Percentiles rank a stretch among this genome's conserved stretches.
Conservation (phyloP, 768 basidiomycete species). For the Lentinula raphanica region DNA sequence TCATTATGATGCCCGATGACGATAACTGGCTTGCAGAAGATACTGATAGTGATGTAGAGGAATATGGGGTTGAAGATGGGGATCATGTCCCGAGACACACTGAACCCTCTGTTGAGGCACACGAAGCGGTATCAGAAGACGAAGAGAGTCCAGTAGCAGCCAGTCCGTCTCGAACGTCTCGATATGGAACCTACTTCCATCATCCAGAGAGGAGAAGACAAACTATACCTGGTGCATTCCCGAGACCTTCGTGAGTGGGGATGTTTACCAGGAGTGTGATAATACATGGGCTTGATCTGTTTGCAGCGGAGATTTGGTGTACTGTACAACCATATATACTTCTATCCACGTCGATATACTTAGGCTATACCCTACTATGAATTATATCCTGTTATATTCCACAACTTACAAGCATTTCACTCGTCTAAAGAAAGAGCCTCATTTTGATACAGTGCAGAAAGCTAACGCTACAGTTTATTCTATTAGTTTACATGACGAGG, state of each 20-base stretch:
- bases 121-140: conserved; percentile 15
- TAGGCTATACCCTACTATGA: too few species aligned
- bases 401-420: too few species aligned
- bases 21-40: conserved; percentile 59
- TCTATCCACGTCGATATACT: too few species aligned
- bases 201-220: conserved; percentile 71
- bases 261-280: too few species aligned
- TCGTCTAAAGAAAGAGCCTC: too few species aligned
- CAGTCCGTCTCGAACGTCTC: conserved; percentile 41
- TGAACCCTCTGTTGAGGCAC: neutral
- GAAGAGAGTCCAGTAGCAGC: conserved; percentile 16
- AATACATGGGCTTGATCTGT: too few species aligned
- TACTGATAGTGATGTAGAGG: conserved; percentile 39
- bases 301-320: too few species aligned
- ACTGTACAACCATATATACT: too few species aligned
- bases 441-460: too few species aligned
- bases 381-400: too few species aligned
- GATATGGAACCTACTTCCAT: conserved; percentile 80
- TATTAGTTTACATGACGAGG: too few species aligned
- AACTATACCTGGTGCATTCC: conserved; percentile 59
- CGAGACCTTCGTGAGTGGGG: conserved; percentile 15
- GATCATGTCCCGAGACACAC: neutral
- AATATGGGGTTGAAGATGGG: conserved; percentile 34
- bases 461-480: too few species aligned
- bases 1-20: conserved; percentile 82